Evolutionary conservation across 2,329 filamentous ascomycete species (phyloP).

Genomic region (Penicillium sp.): DNA sequence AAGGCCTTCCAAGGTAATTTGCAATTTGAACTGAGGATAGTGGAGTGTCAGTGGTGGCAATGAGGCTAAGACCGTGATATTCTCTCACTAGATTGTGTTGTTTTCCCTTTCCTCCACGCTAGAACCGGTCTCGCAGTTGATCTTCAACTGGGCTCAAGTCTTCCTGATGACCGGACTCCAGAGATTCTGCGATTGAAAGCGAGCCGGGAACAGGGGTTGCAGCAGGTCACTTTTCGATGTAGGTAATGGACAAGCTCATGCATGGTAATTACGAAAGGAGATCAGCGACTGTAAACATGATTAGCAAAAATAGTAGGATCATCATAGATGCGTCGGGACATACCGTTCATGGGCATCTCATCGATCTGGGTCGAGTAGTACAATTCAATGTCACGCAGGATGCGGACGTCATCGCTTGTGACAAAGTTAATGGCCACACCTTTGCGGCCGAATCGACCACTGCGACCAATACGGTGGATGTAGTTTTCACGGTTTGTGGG

Average conservation of each 20-base stretch:
- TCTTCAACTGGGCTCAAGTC: not conserved
- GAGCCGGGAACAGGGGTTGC: not conserved
- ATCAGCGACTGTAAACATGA: slow-evolving; percentile 28
- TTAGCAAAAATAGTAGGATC: slow-evolving; percentile 9
- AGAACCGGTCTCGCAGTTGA: slow-evolving; percentile 13
- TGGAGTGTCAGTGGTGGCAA: slow-evolving; percentile 1
- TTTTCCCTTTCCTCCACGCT: slow-evolving; percentile 38
- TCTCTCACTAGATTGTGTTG: slow-evolving; percentile 17
- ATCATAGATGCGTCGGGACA: slow-evolving; percentile 43
- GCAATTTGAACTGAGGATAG: slow-evolving; percentile 8
- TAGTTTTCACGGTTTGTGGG: slow-evolving; percentile 99
- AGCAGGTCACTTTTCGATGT: slow-evolving; percentile 6
- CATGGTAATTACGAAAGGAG: slow-evolving; percentile 31
- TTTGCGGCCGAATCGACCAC: slow-evolving; percentile 99
- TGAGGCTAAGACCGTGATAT: no score
- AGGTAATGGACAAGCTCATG: slow-evolving; percentile 2
- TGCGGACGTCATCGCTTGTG: slow-evolving; percentile 96
- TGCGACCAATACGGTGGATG: slow-evolving; percentile 99
- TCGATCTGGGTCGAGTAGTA: slow-evolving; percentile 99
- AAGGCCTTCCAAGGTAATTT: slow-evolving; percentile 8
- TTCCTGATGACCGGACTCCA: not conserved
- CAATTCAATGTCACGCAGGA: slow-evolving; percentile 99
- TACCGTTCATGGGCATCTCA: slow-evolving; percentile 98
- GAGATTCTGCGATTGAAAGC: no score
- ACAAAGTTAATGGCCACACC: slow-evolving; percentile 99